phyloP scores from a whole-genome alignment of 2,329 filamentous ascomycete genomes.

The Pseudogymnoascus sp. region DNA sequence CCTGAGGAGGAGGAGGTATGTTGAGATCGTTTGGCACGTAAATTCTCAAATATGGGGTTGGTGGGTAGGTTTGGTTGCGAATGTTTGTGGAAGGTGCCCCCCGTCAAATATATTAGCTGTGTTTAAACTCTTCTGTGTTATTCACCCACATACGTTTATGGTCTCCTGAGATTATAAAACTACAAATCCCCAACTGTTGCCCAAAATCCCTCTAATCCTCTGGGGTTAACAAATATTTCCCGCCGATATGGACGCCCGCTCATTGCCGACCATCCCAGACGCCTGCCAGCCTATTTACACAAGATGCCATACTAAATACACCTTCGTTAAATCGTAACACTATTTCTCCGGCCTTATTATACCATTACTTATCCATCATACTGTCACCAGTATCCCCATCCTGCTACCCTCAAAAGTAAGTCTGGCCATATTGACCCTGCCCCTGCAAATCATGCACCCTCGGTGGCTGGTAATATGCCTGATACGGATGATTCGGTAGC shows the following conservation, averaged over 20 bases:
- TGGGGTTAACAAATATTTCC: neutral
- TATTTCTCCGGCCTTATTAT: neutral
- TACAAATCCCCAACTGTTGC: neutral
- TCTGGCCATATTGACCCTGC: slow-evolving; percentile 20
- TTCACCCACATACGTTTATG: neutral
- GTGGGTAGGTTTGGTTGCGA: neutral
- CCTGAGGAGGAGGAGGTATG: neutral
- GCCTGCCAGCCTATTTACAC: slow-evolving; percentile 3
- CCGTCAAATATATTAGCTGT: neutral
- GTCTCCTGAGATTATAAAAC: neutral
- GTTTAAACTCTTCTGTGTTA: neutral
- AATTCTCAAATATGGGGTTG: neutral
- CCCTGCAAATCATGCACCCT: slow-evolving; percentile 34
- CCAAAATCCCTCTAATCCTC: neutral
- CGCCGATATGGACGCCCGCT: neutral
- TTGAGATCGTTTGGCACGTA: neutral
- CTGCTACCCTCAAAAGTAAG: neutral
- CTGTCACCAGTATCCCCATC: neutral
- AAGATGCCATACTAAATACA: slow-evolving; percentile 5
- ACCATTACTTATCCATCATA: neutral
- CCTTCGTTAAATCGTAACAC: neutral
- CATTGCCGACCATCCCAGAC: neutral
- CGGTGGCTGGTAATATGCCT: slow-evolving; percentile 70
- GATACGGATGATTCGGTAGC: slow-evolving; percentile 71
- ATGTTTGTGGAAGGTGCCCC: slow-evolving; percentile 2